Evolutionary conservation across 192 early-diverging fungal species (phyloP).

Genomic region (Gorgonomyces haynaldii): DNA sequence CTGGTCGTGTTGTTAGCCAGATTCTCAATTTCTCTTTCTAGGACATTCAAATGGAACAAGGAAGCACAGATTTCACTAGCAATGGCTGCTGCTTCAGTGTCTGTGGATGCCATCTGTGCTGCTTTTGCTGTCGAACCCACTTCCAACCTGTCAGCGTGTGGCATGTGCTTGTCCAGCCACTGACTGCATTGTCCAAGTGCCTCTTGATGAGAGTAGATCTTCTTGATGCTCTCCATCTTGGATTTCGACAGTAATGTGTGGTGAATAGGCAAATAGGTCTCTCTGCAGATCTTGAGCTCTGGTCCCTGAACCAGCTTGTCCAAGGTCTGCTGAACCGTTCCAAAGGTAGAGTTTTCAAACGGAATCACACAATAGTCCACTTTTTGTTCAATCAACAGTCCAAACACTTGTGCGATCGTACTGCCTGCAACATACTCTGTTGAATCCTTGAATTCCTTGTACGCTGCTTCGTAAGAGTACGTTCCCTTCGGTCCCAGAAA

Average conservation of each 20-base stretch:
- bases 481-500: constrained; percentile 87
- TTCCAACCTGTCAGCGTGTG: constrained; percentile 55
- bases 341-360: constrained; percentile 89
- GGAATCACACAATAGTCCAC: constrained; percentile 86
- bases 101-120: constrained; percentile 71
- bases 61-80: constrained; percentile 66
- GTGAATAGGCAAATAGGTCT: constrained; percentile 70
- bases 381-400: constrained; percentile 56
- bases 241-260: constrained; percentile 61
- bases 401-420: constrained; percentile 58
- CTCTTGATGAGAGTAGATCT: constrained; percentile 65
- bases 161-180: constrained; percentile 64
- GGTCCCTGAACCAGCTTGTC: constrained; percentile 58
- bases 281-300: constrained; percentile 59
- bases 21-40: constrained; percentile 71
- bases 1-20: constrained; percentile 74
- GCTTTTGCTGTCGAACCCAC: constrained; percentile 78
- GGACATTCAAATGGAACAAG: constrained; percentile 66
- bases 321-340: constrained; percentile 72
- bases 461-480: constrained; percentile 81
- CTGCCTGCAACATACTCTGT: constrained; percentile 30
- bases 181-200: constrained; percentile 69
- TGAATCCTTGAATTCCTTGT: constrained; percentile 67
- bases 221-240: constrained; percentile 49
- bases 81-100: constrained; percentile 69